Evolutionary conservation across 2,329 filamentous ascomycete species (phyloP), one percentile per base, ranked within the genome.

Genomic region (Colletotrichum tamarilloi): DNA sequence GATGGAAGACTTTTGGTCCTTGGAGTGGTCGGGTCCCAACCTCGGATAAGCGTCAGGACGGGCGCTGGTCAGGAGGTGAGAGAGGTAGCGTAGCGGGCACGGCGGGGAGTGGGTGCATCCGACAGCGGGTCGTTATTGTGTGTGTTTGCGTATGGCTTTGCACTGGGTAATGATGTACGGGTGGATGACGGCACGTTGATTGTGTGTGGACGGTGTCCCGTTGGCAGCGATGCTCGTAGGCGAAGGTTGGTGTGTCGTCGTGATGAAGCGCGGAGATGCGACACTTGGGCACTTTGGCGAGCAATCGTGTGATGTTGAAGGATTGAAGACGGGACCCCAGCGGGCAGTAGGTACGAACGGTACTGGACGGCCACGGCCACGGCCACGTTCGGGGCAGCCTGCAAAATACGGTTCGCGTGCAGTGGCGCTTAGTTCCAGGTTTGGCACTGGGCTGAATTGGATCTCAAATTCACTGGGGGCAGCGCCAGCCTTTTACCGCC

Each of bases 231-330:
- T 42, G 42, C 42, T 62, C 38, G 52, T 49, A 30, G 32, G 30
- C 19, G 55, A 8, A 22, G 30, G 46, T 59, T 24, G 60, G 67
- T 62, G n/a, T 8, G 24, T 30, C 49, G 42, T 49, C n/a, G 60
- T 58, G 70, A 32, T 58, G 30, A 60, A 56, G 70, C 66, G 59
- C 59, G 55, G 28, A 70, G 71, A 66, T 73, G 71, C 67, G 71
- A 73, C 62, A 60, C 66, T 62, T 57, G 42, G 42, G 30, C 52
- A 56, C 52, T 46, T 26, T 57, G 67, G 68, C 42, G 60, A 53
- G 55, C 67, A 73, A 71, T 71, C 62, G 71, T 71, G 71, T 68
- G 74, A 73, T 66, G 74, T 74, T 75, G 74, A 75, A 75, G 73
- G 74, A 75, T 75, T 75, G 68, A 70, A 75, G 74, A 75, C 55